These are phyloP conservation scores for Annulohypoxylon moriforme DNA, from an alignment of 495 filamentous ascomycete species.

Conservation along the genomic window DNA sequence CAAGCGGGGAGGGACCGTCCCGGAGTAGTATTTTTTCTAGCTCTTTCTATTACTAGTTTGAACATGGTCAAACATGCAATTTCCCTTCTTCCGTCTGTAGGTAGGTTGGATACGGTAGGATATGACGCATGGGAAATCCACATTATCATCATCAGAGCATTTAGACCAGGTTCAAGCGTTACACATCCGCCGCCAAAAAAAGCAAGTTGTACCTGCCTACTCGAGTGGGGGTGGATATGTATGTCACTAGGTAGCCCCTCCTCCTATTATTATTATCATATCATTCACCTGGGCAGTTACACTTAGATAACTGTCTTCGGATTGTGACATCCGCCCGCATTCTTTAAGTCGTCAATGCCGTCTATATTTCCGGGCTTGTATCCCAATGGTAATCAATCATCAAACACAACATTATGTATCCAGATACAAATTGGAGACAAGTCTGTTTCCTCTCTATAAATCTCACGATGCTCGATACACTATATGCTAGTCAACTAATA, in stretches of 20 bases:
- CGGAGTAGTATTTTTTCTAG: constrained; percentile 23
- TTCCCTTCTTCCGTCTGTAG: constrained; percentile 13
- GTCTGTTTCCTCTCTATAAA: neutral
- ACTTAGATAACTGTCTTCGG: neutral
- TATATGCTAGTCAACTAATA: neutral
- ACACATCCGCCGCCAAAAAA: neutral
- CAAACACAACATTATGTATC: neutral
- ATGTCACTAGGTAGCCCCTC: neutral
- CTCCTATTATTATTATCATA: neutral
- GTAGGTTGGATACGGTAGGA: constrained; percentile 16
- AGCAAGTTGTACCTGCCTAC: constrained; percentile 13
- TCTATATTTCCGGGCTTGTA: neutral
- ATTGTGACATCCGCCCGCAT: neutral
- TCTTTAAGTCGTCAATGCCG: neutral
- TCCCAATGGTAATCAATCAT: neutral
- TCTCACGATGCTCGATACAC: neutral
- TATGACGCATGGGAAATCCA: constrained; percentile 37
- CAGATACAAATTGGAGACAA: too few species aligned
- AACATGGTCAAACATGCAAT: constrained; percentile 14
- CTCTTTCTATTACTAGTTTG: constrained; percentile 31
- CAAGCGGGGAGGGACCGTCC: constrained; percentile 1
- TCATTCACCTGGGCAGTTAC: neutral
- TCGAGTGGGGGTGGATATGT: constrained; percentile 3
- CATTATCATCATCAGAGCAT: constrained; percentile 15
- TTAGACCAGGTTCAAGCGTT: neutral